Evolutionary conservation across 2,329 filamentous ascomycete species (phyloP).

Genomic region (Penicillium verrucosum): DNA sequence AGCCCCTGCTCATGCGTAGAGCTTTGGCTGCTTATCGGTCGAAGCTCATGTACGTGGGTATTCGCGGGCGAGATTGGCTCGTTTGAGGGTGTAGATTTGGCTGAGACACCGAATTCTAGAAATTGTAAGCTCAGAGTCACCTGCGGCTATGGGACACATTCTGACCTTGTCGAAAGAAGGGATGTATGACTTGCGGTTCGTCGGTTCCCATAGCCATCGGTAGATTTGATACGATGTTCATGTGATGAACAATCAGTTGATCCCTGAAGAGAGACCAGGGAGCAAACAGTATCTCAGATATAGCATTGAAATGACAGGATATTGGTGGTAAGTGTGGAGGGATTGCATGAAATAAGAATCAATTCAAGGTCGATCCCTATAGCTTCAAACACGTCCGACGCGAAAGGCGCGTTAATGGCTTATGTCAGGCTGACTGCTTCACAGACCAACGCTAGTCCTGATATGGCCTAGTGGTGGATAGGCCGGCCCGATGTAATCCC

Average conservation of each 20-base stretch:
- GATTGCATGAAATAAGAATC: not conserved
- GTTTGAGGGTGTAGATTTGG: constrained; percentile 3
- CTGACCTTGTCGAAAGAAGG: constrained; percentile 43
- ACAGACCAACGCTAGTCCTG: constrained; percentile 7
- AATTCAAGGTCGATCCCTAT: constrained; percentile 1
- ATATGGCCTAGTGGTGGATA: constrained; percentile 11
- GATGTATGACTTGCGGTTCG: constrained; percentile 40
- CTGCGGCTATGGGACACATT: not conserved
- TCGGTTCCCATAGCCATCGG: constrained; percentile 39
- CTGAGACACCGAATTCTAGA: constrained; percentile 19
- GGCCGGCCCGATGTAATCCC: constrained; percentile 30
- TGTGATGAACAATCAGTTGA: constrained; percentile 21
- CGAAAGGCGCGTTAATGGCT: constrained; percentile 22
- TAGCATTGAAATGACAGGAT: constrained; percentile 4
- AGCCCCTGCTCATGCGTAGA: not conserved
- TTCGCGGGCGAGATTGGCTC: not conserved
- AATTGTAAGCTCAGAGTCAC: not conserved
- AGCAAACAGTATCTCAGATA: not conserved
- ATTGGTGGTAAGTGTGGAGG: not conserved
- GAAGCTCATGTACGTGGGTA: not conserved
- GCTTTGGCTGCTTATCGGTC: not conserved
- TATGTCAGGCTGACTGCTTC: constrained; percentile 19
- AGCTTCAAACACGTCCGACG: constrained; percentile 19
- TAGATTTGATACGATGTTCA: constrained; percentile 26
- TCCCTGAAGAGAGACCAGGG: constrained; percentile 18